These are phyloP conservation scores for Phlebopus sp. DNA, from an alignment of 1,284 basidiomycete genomes.

Conservation along the genomic window DNA sequence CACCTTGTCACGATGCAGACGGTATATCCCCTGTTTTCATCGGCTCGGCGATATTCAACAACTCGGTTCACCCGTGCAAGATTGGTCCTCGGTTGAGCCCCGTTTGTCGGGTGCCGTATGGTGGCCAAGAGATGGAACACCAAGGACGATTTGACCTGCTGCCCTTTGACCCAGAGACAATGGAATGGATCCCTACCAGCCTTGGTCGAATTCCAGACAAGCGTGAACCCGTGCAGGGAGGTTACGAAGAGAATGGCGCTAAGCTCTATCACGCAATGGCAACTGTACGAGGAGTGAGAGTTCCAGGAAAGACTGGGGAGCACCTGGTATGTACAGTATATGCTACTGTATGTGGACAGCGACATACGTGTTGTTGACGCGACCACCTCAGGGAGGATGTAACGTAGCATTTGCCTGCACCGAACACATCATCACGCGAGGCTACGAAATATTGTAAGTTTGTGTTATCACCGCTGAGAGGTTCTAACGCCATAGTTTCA, in stretches of 20 bases:
- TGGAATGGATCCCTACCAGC: constrained; percentile 68
- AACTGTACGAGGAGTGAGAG: constrained; percentile 44
- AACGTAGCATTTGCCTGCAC: constrained; percentile 39
- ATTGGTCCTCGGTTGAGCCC: constrained; percentile 56
- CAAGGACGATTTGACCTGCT: constrained; percentile 66
- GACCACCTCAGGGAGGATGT: constrained; percentile 40
- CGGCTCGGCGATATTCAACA: constrained; percentile 64
- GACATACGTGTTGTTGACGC: constrained; percentile 13
- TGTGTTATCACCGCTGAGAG: background rate
- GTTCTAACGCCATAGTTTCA: background rate
- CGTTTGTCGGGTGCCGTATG: constrained; percentile 59
- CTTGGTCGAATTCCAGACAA: constrained; percentile 57
- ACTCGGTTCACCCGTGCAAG: constrained; percentile 78
- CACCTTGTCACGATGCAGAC: constrained; percentile 53
- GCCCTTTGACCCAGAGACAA: constrained; percentile 58
- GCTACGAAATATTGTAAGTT: constrained; percentile 60
- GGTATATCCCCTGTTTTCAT: constrained; percentile 59
- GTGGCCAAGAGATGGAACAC: constrained; percentile 57
- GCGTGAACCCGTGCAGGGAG: constrained; percentile 52
- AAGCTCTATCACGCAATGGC: constrained; percentile 57
- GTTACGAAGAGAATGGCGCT: constrained; percentile 40
- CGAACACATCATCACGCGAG: constrained; percentile 44
- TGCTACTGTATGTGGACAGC: background rate
- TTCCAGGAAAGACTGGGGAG: constrained; percentile 71
- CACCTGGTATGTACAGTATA: constrained; percentile 53